phyloP scores from a whole-genome alignment of 768 basidiomycete species.

The Mycena polygramma region DNA sequence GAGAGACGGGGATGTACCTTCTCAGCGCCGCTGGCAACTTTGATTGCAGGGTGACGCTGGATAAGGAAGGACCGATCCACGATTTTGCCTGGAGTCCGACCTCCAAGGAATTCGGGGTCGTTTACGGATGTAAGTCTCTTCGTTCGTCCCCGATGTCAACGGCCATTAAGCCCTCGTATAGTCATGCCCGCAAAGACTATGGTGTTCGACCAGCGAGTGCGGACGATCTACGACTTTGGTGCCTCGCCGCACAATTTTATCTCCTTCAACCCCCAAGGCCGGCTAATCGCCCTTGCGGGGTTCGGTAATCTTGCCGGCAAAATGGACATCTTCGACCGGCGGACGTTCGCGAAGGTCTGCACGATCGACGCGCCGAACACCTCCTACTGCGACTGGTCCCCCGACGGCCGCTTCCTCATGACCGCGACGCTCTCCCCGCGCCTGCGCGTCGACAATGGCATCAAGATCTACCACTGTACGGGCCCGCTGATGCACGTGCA shows the following conservation, averaged over 20 bases:
- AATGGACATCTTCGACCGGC: conserved; percentile 92
- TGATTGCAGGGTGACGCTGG: conserved; percentile 88
- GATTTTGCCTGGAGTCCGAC: conserved; percentile 98
- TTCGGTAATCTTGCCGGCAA: conserved; percentile 98
- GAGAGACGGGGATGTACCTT: conserved; percentile 95
- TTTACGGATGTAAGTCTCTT: conserved; percentile 89
- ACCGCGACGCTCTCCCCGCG: conserved; percentile 97
- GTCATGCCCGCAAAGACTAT: conserved; percentile 96
- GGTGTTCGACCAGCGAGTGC: conserved; percentile 92
- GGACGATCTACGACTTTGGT: conserved; percentile 91
- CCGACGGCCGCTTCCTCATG: conserved; percentile 91
- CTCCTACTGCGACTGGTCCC: conserved; percentile 95
- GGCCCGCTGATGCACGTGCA: conserved; percentile 91
- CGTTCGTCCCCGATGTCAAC: conserved; percentile 12
- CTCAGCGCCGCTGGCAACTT: conserved; percentile 94
- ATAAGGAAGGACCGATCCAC: conserved; percentile 98
- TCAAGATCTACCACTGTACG: conserved; percentile 95
- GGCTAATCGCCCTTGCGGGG: conserved; percentile 89
- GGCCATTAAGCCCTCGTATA: conserved; percentile 45
- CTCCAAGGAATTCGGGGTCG: conserved; percentile 95
- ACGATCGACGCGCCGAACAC: conserved; percentile 94
- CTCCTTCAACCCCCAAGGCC: conserved; percentile 94
- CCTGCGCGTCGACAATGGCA: conserved; percentile 95
- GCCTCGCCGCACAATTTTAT: conserved; percentile 92
- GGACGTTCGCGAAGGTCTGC: conserved; percentile 81